These are phyloP conservation scores for Sarocladium oryzae DNA, from an alignment of 2,329 filamentous ascomycete genomes.

Conservation along the genomic window DNA sequence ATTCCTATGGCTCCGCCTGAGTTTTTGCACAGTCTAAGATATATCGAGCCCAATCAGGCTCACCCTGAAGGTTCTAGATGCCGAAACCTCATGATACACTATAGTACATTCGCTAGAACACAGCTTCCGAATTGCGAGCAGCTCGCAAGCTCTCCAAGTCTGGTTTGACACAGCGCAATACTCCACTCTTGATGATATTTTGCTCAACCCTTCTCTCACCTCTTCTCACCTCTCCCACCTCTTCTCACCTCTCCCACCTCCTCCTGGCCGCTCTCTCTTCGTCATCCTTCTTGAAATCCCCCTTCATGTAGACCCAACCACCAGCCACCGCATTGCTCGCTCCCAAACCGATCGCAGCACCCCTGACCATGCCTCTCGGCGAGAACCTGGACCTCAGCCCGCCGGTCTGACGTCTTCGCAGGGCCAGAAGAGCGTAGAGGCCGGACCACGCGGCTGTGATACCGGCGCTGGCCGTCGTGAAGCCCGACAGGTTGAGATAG, in stretches of 20 bases:
- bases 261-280: slow-evolving; percentile 41
- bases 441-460: slow-evolving; percentile 51
- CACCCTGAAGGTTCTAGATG: no score
- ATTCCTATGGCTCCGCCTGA: no score
- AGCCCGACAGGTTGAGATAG: slow-evolving; percentile 55
- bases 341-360: slow-evolving; percentile 43
- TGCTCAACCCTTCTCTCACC: no score
- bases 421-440: slow-evolving; percentile 49
- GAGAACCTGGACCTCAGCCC: slow-evolving; percentile 29
- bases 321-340: slow-evolving; percentile 41
- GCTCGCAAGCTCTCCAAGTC: no score
- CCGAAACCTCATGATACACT: no score
- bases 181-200: no score
- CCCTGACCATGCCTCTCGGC: slow-evolving; percentile 44
- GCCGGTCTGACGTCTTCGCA: slow-evolving; percentile 36
- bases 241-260: slow-evolving; percentile 34
- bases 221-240: not conserved
- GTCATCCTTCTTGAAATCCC: slow-evolving; percentile 44
- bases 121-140: no score
- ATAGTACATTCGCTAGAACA: no score
- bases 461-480: slow-evolving; percentile 50
- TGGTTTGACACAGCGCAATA: no score
- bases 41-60: no score
- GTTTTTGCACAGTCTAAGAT: no score
- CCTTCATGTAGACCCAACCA: slow-evolving; percentile 45